Percentiles rank a stretch among this genome's conserved stretches.
These are phyloP conservation scores for Paramecium pentaurelia DNA, from an alignment of 73 alveolate species.

Conservation along the genomic window DNA sequence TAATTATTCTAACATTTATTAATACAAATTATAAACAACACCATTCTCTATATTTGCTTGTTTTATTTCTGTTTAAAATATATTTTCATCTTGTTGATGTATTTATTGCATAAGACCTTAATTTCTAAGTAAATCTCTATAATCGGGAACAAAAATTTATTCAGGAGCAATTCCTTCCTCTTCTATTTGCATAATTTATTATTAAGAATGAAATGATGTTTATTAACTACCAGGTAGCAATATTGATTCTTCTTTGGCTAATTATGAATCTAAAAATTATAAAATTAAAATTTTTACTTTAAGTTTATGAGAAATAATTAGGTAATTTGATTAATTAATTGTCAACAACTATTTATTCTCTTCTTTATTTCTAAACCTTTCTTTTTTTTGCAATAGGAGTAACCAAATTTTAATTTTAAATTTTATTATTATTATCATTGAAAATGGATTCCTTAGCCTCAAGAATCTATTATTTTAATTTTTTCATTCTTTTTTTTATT, in stretches of 20 bases:
- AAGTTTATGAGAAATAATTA: not conserved
- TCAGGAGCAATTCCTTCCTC: not conserved
- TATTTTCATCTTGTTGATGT: not conserved
- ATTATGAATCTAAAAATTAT: not conserved
- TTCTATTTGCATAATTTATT: not conserved
- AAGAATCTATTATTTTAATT: not conserved
- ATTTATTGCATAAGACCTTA: not conserved
- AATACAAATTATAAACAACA: not conserved
- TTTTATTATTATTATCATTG: not conserved
- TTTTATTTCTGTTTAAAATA: not conserved
- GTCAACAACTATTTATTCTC: not conserved
- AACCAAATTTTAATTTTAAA: not conserved
- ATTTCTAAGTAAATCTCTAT: not conserved
- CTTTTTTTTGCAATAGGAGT: not conserved
- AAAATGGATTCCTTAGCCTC: not conserved
- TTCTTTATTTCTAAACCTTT: not conserved
- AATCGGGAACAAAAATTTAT: not conserved
- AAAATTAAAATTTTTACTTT: not conserved
- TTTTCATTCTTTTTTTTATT: not conserved
- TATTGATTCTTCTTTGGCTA: not conserved
- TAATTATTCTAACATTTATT: not conserved
- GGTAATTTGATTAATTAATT: not conserved
- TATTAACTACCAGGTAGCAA: not conserved
- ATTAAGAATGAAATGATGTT: not conserved
- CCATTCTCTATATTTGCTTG: not conserved